These are phyloP conservation scores for Carex parvula DNA, from an alignment of 176 grass and related monocot species.

Conservation along the genomic window DNA sequence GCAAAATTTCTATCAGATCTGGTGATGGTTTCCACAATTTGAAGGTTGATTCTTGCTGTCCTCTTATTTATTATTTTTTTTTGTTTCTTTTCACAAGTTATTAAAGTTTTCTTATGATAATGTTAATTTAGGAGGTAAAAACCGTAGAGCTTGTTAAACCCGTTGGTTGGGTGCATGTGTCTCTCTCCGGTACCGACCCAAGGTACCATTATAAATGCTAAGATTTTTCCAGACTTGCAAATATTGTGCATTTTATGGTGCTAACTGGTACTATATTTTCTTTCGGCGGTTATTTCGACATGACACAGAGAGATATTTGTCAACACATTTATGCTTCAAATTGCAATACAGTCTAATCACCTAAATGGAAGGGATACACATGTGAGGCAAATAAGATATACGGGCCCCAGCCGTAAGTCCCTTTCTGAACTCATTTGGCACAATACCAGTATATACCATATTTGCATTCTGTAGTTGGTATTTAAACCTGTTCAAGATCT, in stretches of 20 bases:
- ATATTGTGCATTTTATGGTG: background rate
- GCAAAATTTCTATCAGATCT: constrained; percentile 86
- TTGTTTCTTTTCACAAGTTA: background rate
- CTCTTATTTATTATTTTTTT: background rate
- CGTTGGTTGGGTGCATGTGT: constrained; percentile 87
- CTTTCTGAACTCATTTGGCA: background rate
- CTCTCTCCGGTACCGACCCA: constrained; percentile 76
- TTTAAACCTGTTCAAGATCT: background rate
- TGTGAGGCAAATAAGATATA: constrained; percentile 90
- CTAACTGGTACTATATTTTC: background rate
- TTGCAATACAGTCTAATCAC: constrained; percentile 79
- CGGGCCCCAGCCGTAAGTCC: constrained; percentile 81
- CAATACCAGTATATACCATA: background rate
- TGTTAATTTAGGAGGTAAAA: constrained; percentile 70
- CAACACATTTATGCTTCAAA: constrained; percentile 94
- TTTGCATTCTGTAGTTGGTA: background rate
- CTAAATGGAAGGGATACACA: constrained; percentile 90
- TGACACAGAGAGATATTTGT: constrained; percentile 72
- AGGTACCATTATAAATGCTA: constrained; percentile 39
- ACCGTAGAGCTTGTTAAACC: constrained; percentile 87
- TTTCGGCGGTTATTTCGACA: constrained; percentile 27
- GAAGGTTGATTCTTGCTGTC: constrained; percentile 48
- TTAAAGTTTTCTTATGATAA: background rate
- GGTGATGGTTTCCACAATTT: constrained; percentile 98
- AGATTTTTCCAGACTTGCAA: background rate